A percentile compares a stretch with the other conserved stretches of the same genome.
These are phyloP conservation scores for Hirschioporus abietinus DNA, from an alignment of 768 basidiomycete genomes.

Conservation along the genomic window DNA sequence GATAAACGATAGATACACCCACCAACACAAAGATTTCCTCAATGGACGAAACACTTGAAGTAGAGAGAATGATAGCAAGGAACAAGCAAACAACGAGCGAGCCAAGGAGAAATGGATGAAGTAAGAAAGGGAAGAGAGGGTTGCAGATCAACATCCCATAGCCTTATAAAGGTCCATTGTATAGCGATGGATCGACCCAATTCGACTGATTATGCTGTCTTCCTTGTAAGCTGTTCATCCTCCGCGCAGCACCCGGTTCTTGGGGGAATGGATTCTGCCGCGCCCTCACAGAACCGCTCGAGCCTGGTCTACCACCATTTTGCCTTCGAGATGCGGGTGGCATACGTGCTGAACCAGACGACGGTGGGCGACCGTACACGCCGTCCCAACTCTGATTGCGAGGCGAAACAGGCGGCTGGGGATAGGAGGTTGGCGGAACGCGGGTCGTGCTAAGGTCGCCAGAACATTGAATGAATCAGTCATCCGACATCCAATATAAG, in stretches of 20 bases:
- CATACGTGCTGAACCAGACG: not conserved
- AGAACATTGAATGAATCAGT: not conserved
- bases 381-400: not conserved
- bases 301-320: constrained; percentile 5
- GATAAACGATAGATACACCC: not conserved
- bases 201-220: constrained; percentile 4
- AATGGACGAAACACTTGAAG: too few species aligned
- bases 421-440: not conserved
- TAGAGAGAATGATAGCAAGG: not conserved
- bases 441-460: not conserved
- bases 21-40: not conserved
- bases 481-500: not conserved
- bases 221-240: not conserved
- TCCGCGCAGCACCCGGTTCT: constrained; percentile 3
- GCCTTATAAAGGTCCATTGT: constrained; percentile 28
- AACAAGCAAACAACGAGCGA: not conserved
- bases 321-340: constrained; percentile 11
- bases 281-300: not conserved
- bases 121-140: not conserved
- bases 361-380: not conserved
- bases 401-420: not conserved
- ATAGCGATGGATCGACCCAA: constrained; percentile 43
- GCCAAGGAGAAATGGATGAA: not conserved
- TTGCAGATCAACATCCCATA: not conserved
- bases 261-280: constrained; percentile 7